Base-by-base conservation (phyloP, 768 basidiomycete genomes). In the Ramaria sp. region DNA sequence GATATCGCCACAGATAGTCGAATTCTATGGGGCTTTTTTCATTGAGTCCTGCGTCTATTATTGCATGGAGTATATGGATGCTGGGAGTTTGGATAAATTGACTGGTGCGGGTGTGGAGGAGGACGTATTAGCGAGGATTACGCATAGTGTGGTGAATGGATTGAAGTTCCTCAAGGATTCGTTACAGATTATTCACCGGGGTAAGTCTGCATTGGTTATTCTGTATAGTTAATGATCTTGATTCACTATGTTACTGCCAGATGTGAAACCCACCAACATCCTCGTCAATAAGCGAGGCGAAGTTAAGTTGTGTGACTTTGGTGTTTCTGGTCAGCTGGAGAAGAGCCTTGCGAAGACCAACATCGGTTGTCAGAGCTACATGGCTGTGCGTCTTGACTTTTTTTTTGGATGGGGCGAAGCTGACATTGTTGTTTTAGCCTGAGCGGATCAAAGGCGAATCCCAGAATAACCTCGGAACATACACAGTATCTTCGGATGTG, bases 1-100 rank as follows among this genome's bases (percentile, higher is more conserved):
- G 3, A 79, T 86, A 45, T 84, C 88, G 9, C 88, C 88, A 2
- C 84, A 90, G 66, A 98, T 98, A 62, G 91, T 99, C 65, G 96
- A 98, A 60, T 99, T 99, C 64, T 98, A 95, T 67, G 96, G 96
- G 45, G 96, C 96, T 4, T 99, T 99, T 75, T 97, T 96, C 71
- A 93, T 96, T 70, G 96, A 99, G 68, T 91, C 91, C n/a, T 99
- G 95, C 69, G 96, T 99, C 22, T 97, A 99, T 72, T 97, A 96
- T 69, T 98, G 94, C 71, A 98, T 98, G 94, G 96, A 99, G 75
- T 91, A 86, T 72, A 99, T 99, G 96, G 95, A 99, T 68, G 94
- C 93, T 11, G 93, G 94, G n/a, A 88, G 85, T 41, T 78, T 99
- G 48, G 96, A 97, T 68, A 89, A 86, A 61, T 77, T 98, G 75